Evolutionary conservation across 371 early-diverging fungal genomes (phyloP), one percentile per base, ranked within the genome.

Genomic region (Mucor sp.): DNA sequence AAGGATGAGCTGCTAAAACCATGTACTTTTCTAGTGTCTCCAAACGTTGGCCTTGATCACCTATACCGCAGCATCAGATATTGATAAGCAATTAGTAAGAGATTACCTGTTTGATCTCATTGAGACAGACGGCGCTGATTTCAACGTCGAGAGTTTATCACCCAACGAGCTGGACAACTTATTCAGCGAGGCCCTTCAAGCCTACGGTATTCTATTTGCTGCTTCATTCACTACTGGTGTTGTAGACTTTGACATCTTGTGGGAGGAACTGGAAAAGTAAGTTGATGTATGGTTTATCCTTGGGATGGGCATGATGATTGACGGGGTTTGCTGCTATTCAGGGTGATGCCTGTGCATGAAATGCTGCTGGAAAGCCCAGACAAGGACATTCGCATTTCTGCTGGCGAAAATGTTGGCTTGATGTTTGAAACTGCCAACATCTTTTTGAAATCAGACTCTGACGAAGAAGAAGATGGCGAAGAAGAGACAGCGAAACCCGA

Each of bases 351-450:
- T 44, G 62, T 77, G 5, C 87, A 87, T 67, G 76, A 82, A 57
- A 73, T 79, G 19, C 69, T 88, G 30, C 75, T 94, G 14, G 89
- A 87, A 25, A 88, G 89, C 21, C 71, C 86, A 8, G 74, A 82
- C 43, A 85, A 91, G 41, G 90, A 90, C n/a, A 82, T 90, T 15
- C 86, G 94, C 5, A 84, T 91, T 11, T 89, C 92, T 19, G 79
- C 90, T 11, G 93, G 91, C 27, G 91, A 92, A 75, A 89, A 92
- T 72, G 87, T 91, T 74, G 94, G 91, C 0, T 69, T 92, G 41
- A 83, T 92, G 74, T 86, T 92, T 70, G 89, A 89, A 68, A 79
- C 65, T 23, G 62, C 69, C 6, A 68, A 75, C 50, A 66, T 75
- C 23, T 68, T 68, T 28, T 62, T 63, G 30, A 21, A 11, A 53